Evolutionary conservation across 2,329 filamentous ascomycete genomes (phyloP).

Genomic region (Phyllosticta citribraziliensis): DNA sequence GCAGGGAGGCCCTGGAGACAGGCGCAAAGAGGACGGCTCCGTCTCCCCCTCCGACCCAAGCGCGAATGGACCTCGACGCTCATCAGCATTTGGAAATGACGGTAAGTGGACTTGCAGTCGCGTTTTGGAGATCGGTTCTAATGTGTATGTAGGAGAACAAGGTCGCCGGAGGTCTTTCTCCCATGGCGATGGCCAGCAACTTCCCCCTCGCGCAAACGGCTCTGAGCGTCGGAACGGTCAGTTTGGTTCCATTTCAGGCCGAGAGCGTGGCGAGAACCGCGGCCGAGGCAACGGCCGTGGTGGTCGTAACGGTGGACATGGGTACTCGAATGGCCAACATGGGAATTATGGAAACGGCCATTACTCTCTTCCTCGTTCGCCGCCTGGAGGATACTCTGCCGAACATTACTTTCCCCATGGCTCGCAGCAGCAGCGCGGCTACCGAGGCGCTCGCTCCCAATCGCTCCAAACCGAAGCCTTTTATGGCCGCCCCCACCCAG

Average conservation of each 20-base stretch:
- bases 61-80: slow-evolving; percentile 19
- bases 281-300: slow-evolving; percentile 38
- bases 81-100: slow-evolving; percentile 16
- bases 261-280: slow-evolving; percentile 36
- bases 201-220: slow-evolving; percentile 6
- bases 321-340: slow-evolving; percentile 18
- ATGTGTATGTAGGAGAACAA: slow-evolving; percentile 14
- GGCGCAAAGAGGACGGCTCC: slow-evolving; percentile 7
- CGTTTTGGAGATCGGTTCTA: neutral
- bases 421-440: slow-evolving; percentile 31
- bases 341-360: slow-evolving; percentile 23
- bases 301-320: slow-evolving; percentile 29
- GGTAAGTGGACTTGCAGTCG: neutral
- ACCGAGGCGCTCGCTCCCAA: slow-evolving; percentile 49
- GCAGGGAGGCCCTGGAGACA: neutral
- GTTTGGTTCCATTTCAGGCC: slow-evolving; percentile 27
- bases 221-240: slow-evolving; percentile 25
- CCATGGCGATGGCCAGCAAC: slow-evolving; percentile 21
- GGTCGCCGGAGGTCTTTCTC: slow-evolving; percentile 21
- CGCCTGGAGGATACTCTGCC: slow-evolving; percentile 25
- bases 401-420: slow-evolving; percentile 19
- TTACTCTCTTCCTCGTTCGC: slow-evolving; percentile 28
- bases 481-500: slow-evolving; percentile 32
- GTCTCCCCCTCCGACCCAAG: slow-evolving; percentile 3
- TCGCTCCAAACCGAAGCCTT: slow-evolving; percentile 48